Base-by-base conservation (phyloP, 2,329 filamentous ascomycete genomes). In the Aspergillus fumigatiaffinis region DNA sequence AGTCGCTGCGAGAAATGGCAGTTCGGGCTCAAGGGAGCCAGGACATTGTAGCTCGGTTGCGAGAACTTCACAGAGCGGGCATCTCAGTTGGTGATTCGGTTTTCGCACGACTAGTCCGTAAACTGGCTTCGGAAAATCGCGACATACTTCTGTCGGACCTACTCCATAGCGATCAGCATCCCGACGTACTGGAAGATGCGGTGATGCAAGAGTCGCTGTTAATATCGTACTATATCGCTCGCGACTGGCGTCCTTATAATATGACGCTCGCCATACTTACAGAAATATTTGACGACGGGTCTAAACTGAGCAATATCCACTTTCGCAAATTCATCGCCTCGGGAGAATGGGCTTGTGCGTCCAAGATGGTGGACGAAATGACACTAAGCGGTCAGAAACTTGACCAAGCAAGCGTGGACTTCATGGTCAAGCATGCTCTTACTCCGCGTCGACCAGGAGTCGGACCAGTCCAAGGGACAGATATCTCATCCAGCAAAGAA, bases 1-100 rank as follows among this genome's bases (percentile, higher is more conserved):
- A 88, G 20, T 89, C 91, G 3, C 71, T 96, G 21, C 88, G 92
- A 62, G 87, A 92, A 49, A 85, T 96, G 71, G 90, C 87, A 3
- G 72, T 88, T 10, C 82, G 90, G 66, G 84, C 89, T 53, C 71
- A 77, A 1, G 81, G 81, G 9, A 71, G 84, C 0, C 75, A 80
- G 32, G 82, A 80, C 6, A 77, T 94, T n/a, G 67, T 79, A 25
- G 70, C 76, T 0, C 84, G 85, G 32, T 80, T 96, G 26, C 71
- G 79, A 26, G 80, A 85, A 54, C 77, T 96, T 3, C 77, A 82
- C 58, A 75, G 80, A 52, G 77, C 84, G 5, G 85, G 84, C 0
- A 89, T 96, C 29, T 77, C 79, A 0, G 77, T 91, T 28, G 80
- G 83, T 3, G 73, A 80, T 4, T 86, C 84, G 4, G 80, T 83